phyloP scores from a whole-genome alignment of 2,329 filamentous ascomycete genomes.

The Cladobotryum mycophilum region DNA sequence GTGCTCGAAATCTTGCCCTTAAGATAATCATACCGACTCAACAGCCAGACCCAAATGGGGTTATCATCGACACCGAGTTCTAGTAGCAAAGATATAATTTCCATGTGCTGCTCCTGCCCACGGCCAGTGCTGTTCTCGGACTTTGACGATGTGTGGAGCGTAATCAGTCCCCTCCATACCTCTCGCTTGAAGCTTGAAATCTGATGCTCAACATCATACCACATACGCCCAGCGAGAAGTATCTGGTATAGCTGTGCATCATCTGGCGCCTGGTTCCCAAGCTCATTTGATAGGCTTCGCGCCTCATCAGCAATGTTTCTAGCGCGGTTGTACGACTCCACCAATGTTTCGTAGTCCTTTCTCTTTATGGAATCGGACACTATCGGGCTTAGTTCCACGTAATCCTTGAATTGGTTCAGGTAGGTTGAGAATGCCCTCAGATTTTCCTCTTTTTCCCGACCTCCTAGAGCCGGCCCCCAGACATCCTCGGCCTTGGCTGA shows the following conservation, averaged over 20 bases:
- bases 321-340: slow-evolving; percentile 83
- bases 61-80: slow-evolving; percentile 94
- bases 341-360: slow-evolving; percentile 80
- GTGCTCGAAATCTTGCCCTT: slow-evolving; percentile 76
- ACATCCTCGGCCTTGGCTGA: slow-evolving; percentile 94
- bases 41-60: slow-evolving; percentile 92
- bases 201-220: slow-evolving; percentile 86
- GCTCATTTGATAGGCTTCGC: slow-evolving; percentile 55
- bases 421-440: slow-evolving; percentile 71
- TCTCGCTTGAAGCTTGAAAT: slow-evolving; percentile 83
- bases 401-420: slow-evolving; percentile 71
- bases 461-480: slow-evolving; percentile 90
- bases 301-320: slow-evolving; percentile 75
- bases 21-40: slow-evolving; percentile 82
- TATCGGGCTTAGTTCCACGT: slow-evolving; percentile 72
- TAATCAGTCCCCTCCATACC: slow-evolving; percentile 74
- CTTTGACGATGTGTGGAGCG: slow-evolving; percentile 54
- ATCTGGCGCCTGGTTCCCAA: slow-evolving; percentile 52
- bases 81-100: slow-evolving; percentile 80
- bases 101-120: slow-evolving; percentile 78
- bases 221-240: slow-evolving; percentile 85
- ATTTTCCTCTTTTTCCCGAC: slow-evolving; percentile 82
- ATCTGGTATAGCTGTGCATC: slow-evolving; percentile 82
- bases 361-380: slow-evolving; percentile 82
- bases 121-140: slow-evolving; percentile 43